Percentiles rank a stretch among this genome's conserved stretches.
Evolutionary conservation across 768 basidiomycete species (phyloP).

Genomic region (Tremella fuciformis): DNA sequence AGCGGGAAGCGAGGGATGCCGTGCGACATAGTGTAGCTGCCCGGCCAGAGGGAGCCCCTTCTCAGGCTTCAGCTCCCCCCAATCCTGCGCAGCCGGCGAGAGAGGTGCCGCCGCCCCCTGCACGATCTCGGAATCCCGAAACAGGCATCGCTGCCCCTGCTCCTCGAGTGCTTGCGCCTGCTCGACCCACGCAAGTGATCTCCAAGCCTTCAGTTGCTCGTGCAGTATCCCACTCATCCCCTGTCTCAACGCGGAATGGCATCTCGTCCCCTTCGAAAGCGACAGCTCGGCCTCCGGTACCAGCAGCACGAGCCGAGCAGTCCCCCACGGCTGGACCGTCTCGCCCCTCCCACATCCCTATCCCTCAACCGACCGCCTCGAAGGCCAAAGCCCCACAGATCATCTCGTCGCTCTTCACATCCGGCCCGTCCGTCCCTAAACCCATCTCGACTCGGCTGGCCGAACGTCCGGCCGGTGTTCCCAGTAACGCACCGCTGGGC

Average conservation of each 20-base stretch:
- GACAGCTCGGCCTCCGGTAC: slow-evolving; percentile 37
- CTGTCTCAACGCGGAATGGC: neutral
- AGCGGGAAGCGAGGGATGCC: slow-evolving; percentile 53
- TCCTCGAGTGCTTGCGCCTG: slow-evolving; percentile 46
- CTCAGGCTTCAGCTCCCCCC: neutral
- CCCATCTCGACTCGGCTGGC: slow-evolving; percentile 5
- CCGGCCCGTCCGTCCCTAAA: slow-evolving; percentile 51
- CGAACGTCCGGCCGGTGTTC: slow-evolving; percentile 23
- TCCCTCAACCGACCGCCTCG: slow-evolving; percentile 4
- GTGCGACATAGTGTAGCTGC: slow-evolving; percentile 6
- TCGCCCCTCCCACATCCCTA: slow-evolving; percentile 5
- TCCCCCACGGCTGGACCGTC: slow-evolving; percentile 17
- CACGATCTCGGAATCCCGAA: neutral
- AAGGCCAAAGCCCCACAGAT: slow-evolving; percentile 53
- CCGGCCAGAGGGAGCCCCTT: neutral
- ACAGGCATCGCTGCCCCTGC: slow-evolving; percentile 47
- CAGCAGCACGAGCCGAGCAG: slow-evolving; percentile 40
- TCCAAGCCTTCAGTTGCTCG: neutral
- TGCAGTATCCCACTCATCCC: neutral
- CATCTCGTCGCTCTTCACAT: slow-evolving; percentile 83
- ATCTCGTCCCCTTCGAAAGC: neutral
- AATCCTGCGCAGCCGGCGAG: neutral
- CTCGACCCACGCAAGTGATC: neutral
- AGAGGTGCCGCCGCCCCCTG: neutral
- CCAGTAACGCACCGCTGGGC: slow-evolving; percentile 46